Evolutionary conservation across 139 green algal genomes (phyloP), one percentile per base, ranked within the genome.

Genomic region (Chlamydomonas sphaeroides): DNA sequence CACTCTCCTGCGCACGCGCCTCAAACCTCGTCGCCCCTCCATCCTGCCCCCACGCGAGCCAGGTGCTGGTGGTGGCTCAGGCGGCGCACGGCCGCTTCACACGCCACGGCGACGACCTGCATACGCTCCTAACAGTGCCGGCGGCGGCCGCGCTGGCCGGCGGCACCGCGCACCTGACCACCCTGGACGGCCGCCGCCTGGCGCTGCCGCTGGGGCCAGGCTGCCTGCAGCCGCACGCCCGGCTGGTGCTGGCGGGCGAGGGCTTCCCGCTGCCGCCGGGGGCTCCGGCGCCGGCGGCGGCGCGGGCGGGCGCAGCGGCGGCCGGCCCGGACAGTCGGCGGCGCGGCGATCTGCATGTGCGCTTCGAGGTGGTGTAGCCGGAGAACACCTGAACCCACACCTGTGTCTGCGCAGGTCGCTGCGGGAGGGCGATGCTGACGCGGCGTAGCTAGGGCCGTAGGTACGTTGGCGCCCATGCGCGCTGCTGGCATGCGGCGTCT

Each of bases 261-360:
- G 75, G 75, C 23, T 73, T 82, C 65, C 78, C 66, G 6, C 45
- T 84, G 2, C 26, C 35, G 62, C 75, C 74, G 33, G 5, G 30
- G 7, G n/a, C 32, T 32, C 48, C 18, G 32, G 15, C 35, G 41
- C 32, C 41, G 39, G 53, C 5, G 5, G 36, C 36, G 30, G 67
- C 10, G 3, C 38, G 26, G 23, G 51, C 72, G 17, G 33, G 48
- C 32, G 20, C 36, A 26, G 72, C 51, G 30, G 56, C 72, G 14
- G 26, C 11, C 49, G 56, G 25, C 56, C 26, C 23, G 26, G 36
- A 8, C n/a, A 25, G 20, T 51, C 63, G 38, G 68, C 59, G 81
- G 63, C 79, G 62, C 25, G 84, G 84, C 5, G 71, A 78, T 8
- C 56, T 88, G 78, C 78, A 85, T 48, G 78, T 88, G 23, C 79